Evolutionary conservation across 1,284 basidiomycete species (phyloP).

Genomic region (Rhodotorula mucilaginosa): DNA sequence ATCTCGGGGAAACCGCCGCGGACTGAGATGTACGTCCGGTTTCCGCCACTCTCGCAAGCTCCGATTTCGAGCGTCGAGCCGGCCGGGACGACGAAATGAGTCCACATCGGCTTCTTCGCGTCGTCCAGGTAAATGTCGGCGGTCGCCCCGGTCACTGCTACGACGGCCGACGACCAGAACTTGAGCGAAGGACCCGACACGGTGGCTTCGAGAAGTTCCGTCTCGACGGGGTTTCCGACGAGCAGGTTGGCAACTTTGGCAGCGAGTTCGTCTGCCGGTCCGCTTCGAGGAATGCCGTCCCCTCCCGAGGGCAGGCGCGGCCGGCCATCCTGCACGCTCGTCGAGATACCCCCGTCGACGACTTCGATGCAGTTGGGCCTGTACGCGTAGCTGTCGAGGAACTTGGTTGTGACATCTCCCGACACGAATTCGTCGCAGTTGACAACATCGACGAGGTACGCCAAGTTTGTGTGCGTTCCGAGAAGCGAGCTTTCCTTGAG

Average conservation of each 20-base stretch:
- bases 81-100: conserved; percentile 54
- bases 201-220: conserved; percentile 62
- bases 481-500: conserved; percentile 52
- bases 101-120: conserved; percentile 55
- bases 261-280: conserved; percentile 64
- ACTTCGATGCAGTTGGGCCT: conserved; percentile 57
- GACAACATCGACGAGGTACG: conserved; percentile 57
- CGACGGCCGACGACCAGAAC: conserved; percentile 57
- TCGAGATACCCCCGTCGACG: conserved; percentile 60
- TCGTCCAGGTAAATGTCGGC: conserved; percentile 55
- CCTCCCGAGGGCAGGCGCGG: conserved; percentile 56
- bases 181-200: conserved; percentile 50
- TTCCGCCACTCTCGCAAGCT: conserved; percentile 50
- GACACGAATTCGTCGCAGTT: conserved; percentile 52
- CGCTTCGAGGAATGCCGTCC: conserved; percentile 65
- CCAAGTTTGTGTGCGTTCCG: conserved; percentile 60
- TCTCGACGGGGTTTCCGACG: conserved; percentile 58
- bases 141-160: conserved; percentile 61
- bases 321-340: conserved; percentile 61
- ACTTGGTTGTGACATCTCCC: conserved; percentile 60
- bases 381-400: conserved; percentile 54
- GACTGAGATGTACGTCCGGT: conserved; percentile 61
- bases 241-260: conserved; percentile 62
- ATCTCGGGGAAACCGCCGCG: conserved; percentile 63
- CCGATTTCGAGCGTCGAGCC: conserved; percentile 55